A percentile compares a stretch with the other conserved stretches of the same genome.
Conservation (phyloP, 2,329 filamentous ascomycete genomes). For the Plectosphaerella plurivora region DNA sequence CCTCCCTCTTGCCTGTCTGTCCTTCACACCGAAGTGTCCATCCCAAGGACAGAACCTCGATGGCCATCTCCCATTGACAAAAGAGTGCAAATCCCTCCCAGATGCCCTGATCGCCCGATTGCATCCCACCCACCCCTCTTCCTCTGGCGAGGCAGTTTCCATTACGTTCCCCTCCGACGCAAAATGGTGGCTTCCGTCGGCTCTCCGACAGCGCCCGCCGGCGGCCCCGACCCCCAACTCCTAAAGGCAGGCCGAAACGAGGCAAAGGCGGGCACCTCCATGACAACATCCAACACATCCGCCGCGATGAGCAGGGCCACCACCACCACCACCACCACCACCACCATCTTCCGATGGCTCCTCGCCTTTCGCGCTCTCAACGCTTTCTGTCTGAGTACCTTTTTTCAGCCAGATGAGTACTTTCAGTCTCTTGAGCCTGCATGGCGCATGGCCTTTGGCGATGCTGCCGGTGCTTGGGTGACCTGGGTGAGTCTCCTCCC, state of each 20-base stretch:
- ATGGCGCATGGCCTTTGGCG: conserved; percentile 82
- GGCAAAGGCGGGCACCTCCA: conserved; percentile 11
- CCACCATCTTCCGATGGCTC: conserved; percentile 27
- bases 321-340: conserved; percentile 5
- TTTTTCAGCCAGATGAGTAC: conserved; percentile 98
- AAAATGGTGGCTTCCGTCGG: conserved; percentile 16
- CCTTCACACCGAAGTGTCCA: too few species aligned
- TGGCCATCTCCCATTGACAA: too few species aligned
- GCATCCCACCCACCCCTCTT: background rate
- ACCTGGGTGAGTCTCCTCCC: conserved; percentile 71
- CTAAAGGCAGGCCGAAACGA: conserved; percentile 16
- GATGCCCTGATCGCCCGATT: background rate
- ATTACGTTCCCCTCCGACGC: conserved; percentile 1
- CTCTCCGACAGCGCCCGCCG: conserved; percentile 6
- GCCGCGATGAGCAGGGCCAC: background rate
- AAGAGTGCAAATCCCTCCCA: background rate
- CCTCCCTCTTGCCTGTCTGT: too few species aligned
- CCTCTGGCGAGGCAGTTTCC: background rate
- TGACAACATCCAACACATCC: background rate
- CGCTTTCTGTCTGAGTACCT: conserved; percentile 73
- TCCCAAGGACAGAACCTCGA: too few species aligned
- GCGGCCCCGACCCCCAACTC: conserved; percentile 10
- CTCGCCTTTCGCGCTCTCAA: conserved; percentile 75
- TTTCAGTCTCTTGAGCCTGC: conserved; percentile 95
- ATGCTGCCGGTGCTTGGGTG: conserved; percentile 76